These are phyloP conservation scores for Drosera capensis DNA, from an alignment of 148 eudicot genomes.

Conservation along the genomic window DNA sequence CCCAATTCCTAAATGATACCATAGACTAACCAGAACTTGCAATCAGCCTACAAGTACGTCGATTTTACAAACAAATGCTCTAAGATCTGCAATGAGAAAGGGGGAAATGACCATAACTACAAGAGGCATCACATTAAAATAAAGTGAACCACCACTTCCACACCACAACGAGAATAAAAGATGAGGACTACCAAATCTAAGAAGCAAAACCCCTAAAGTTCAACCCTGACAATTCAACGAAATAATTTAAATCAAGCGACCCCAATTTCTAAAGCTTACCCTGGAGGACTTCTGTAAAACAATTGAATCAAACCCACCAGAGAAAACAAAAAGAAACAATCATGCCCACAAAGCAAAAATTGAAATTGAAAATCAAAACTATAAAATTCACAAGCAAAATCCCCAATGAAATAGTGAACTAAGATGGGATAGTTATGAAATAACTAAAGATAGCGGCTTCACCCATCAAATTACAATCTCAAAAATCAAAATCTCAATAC, in stretches of 20 bases:
- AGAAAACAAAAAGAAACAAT: conserved; percentile 1
- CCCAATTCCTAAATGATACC: not conserved
- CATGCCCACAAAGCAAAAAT: conserved; percentile 10
- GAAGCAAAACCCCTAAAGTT: no score
- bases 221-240: not conserved
- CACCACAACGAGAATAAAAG: no score
- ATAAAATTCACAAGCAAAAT: not conserved
- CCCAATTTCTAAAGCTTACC: conserved; percentile 6
- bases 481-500: no score
- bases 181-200: no score
- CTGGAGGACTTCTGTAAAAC: conserved; percentile 7
- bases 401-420: not conserved
- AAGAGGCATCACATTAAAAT: not conserved
- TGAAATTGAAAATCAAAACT: conserved; percentile 2
- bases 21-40: no score
- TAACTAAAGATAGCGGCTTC: no score
- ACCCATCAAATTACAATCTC: no score
- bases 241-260: conserved; percentile 6
- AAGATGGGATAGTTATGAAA: no score
- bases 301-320: conserved; percentile 1
- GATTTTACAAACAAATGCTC: not conserved
- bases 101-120: not conserved
- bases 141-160: no score
- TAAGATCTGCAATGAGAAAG: not conserved
- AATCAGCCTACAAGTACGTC: not conserved